These are phyloP conservation scores for Penicillium alfredii DNA, from an alignment of 495 filamentous ascomycete species.

Conservation along the genomic window DNA sequence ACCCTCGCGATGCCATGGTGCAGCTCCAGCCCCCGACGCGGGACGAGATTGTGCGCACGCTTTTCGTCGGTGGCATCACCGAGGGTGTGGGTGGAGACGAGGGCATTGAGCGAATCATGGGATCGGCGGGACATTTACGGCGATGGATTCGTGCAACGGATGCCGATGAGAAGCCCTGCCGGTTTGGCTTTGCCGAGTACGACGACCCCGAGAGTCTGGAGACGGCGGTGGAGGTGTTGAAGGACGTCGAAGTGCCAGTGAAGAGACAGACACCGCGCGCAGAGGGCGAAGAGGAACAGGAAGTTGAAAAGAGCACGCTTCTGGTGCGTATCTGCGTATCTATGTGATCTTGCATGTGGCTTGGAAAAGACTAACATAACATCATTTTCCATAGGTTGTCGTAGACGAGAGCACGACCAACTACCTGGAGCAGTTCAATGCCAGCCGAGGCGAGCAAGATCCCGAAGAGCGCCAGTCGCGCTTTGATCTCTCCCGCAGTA, in stretches of 20 bases:
- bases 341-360: too few species aligned
- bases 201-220: slow-evolving; percentile 86
- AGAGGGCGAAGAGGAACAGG: slow-evolving; percentile 47
- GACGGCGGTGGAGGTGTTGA: slow-evolving; percentile 79
- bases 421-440: slow-evolving; percentile 76
- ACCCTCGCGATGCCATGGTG: slow-evolving; percentile 68
- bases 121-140: slow-evolving; percentile 68
- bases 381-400: slow-evolving; percentile 50
- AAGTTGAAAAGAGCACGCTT: slow-evolving; percentile 63
- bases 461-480: slow-evolving; percentile 59
- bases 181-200: slow-evolving; percentile 96
- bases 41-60: slow-evolving; percentile 84
- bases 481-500: slow-evolving; percentile 58
- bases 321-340: slow-evolving; percentile 50
- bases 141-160: slow-evolving; percentile 82
- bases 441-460: slow-evolving; percentile 58
- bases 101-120: slow-evolving; percentile 74
- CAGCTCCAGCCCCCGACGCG: slow-evolving; percentile 76
- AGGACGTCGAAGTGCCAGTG: slow-evolving; percentile 77
- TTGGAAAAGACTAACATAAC: slow-evolving; percentile 14
- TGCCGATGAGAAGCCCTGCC: slow-evolving; percentile 75
- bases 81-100: slow-evolving; percentile 72
- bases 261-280: slow-evolving; percentile 55
- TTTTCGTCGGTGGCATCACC: slow-evolving; percentile 84
- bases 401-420: slow-evolving; percentile 75